Evolutionary conservation across 345 rosid genomes (phyloP).

Genomic region (Draba incana): DNA sequence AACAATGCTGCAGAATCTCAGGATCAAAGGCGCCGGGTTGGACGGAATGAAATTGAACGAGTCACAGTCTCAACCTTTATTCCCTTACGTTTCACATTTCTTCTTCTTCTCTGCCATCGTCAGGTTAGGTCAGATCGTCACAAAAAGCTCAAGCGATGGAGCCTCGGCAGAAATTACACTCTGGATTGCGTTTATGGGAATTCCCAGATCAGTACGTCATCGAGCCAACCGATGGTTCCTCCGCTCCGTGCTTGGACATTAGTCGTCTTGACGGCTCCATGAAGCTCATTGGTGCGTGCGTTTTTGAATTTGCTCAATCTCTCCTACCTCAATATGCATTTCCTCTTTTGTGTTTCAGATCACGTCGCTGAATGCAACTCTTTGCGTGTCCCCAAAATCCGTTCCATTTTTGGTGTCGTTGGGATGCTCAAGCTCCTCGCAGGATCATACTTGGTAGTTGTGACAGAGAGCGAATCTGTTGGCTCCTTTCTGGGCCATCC

Average conservation of each 20-base stretch:
- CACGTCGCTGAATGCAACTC: conserved; percentile 70
- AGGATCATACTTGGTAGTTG: conserved; percentile 84
- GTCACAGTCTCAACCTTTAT: conserved; percentile 10
- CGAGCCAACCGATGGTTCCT: conserved; percentile 90
- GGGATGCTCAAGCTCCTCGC: conserved; percentile 93
- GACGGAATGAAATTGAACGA: conserved; percentile 27
- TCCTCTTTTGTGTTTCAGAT: conserved; percentile 45
- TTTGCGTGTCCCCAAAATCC: conserved; percentile 82
- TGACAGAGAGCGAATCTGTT: conserved; percentile 73
- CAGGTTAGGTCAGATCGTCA: no score
- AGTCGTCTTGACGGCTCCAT: conserved; percentile 77
- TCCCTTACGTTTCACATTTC: not conserved
- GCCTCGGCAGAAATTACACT: conserved; percentile 71
- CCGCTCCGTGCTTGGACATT: conserved; percentile 63
- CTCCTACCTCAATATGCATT: not conserved
- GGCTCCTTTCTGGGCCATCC: conserved; percentile 83
- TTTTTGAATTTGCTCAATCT: not conserved
- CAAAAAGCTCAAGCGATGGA: conserved; percentile 57
- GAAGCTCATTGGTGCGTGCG: conserved; percentile 61
- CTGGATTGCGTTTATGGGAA: conserved; percentile 90
- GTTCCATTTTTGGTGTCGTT: conserved; percentile 72
- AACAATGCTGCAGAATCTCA: no score
- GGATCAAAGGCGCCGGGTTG: not conserved
- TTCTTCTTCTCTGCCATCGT: not conserved
- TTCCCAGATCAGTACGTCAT: conserved; percentile 89